A percentile compares a stretch with the other conserved stretches of the same genome.
These are phyloP conservation scores for Komagataea norvegica DNA, from an alignment of 1,139 yeast species.

Conservation along the genomic window DNA sequence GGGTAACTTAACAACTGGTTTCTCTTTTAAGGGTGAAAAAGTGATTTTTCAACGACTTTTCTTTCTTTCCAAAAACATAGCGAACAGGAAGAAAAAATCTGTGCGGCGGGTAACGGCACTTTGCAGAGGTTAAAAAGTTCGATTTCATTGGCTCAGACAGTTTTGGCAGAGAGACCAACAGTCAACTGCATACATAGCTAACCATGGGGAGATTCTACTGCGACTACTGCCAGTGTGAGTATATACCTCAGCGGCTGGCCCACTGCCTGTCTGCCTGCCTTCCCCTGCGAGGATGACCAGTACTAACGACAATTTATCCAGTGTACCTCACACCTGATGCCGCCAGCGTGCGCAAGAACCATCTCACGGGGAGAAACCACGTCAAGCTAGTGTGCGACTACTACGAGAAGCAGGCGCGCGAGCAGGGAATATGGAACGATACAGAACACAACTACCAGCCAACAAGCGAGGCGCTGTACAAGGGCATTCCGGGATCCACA, in stretches of 20 bases:
- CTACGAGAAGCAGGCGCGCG: conserved; percentile 55
- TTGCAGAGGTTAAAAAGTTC: conserved; percentile 8
- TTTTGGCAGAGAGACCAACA: too few relatives aligned
- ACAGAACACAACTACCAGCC: conserved; percentile 40
- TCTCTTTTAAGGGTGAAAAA: conserved; percentile 5
- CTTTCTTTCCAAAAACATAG: too few relatives aligned
- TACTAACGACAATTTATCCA: conserved; percentile 8
- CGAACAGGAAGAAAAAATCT: not conserved
- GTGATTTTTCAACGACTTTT: conserved; percentile 1
- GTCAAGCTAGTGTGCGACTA: conserved; percentile 70
- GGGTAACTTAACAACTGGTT: not conserved
- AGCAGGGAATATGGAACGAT: conserved; percentile 43
- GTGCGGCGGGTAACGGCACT: not conserved
- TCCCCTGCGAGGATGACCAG: not conserved
- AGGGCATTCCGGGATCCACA: conserved; percentile 42
- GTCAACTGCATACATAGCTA: not conserved
- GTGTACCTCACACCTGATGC: conserved; percentile 86
- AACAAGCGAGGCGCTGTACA: conserved; percentile 35
- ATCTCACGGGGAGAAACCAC: conserved; percentile 77
- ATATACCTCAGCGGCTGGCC: too few relatives aligned
- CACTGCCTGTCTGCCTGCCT: not conserved
- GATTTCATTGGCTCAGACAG: conserved; percentile 13
- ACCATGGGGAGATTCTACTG: conserved; percentile 59
- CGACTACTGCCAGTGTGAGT: conserved; percentile 69
- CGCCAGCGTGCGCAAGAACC: conserved; percentile 79